phyloP scores from a whole-genome alignment of 768 basidiomycete species.

The Phallus indusiatus region DNA sequence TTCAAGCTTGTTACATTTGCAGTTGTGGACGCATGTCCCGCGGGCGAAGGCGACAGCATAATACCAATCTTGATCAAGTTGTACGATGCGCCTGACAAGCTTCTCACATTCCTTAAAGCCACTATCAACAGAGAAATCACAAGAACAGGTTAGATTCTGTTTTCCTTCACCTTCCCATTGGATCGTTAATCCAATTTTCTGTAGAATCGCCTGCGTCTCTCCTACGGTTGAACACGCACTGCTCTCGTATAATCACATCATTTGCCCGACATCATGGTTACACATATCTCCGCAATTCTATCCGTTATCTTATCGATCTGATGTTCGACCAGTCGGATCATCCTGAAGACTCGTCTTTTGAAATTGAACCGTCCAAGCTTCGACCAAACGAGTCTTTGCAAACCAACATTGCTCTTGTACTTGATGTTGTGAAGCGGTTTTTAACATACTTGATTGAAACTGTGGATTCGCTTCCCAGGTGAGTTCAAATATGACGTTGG shows the following conservation, averaged over 20 bases:
- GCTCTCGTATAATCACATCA: conserved; percentile 74
- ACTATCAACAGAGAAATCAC: conserved; percentile 83
- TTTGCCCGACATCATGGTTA: conserved; percentile 88
- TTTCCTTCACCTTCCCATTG: not conserved
- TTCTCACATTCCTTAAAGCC: conserved; percentile 67
- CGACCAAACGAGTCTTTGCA: conserved; percentile 40
- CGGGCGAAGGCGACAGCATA: conserved; percentile 61
- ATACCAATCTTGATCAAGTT: conserved; percentile 78
- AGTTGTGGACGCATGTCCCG: conserved; percentile 79
- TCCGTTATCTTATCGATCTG: conserved; percentile 68
- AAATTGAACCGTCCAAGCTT: conserved; percentile 56
- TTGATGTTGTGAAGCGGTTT: conserved; percentile 66
- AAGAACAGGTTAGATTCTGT: conserved; percentile 47
- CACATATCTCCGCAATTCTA: conserved; percentile 70
- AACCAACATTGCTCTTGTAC: conserved; percentile 61
- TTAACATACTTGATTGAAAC: conserved; percentile 21
- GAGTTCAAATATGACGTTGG: not conserved
- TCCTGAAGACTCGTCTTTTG: conserved; percentile 67
- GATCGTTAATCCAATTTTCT: not conserved
- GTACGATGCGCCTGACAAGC: conserved; percentile 66
- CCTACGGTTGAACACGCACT: conserved; percentile 83
- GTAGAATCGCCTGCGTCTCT: conserved; percentile 23
- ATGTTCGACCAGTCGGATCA: conserved; percentile 46
- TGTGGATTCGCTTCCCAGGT: not conserved
- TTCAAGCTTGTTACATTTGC: conserved; percentile 57